phyloP scores from a whole-genome alignment of 2,329 filamentous ascomycete species.

The Talaromyces sp. region DNA sequence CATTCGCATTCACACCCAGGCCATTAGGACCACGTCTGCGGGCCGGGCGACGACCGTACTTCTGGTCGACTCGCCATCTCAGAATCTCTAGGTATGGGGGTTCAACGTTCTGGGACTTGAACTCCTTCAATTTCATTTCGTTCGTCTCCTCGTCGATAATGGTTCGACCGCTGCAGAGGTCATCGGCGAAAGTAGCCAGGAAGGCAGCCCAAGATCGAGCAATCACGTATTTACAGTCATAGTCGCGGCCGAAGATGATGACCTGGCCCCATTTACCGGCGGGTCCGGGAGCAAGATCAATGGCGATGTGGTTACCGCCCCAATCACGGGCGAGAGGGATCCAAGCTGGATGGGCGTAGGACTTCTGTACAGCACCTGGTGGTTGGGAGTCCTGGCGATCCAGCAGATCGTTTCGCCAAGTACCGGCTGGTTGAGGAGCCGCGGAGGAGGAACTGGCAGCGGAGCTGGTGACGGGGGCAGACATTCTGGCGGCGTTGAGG shows the following conservation, averaged over 20 bases:
- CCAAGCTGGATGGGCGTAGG: constrained; percentile 92
- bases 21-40: constrained; percentile 53
- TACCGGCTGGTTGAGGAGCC: constrained; percentile 55
- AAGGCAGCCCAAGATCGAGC: constrained; percentile 90
- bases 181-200: constrained; percentile 83
- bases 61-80: constrained; percentile 93
- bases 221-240: constrained; percentile 97
- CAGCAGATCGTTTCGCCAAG: constrained; percentile 85
- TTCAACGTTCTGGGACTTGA: constrained; percentile 85
- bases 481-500: constrained; percentile 60
- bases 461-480: constrained; percentile 70
- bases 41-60: constrained; percentile 69
- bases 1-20: constrained; percentile 57
- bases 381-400: constrained; percentile 87
- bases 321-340: constrained; percentile 95
- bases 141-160: constrained; percentile 88
- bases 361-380: constrained; percentile 81
- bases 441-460: constrained; percentile 66
- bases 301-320: constrained; percentile 96
- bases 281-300: constrained; percentile 89
- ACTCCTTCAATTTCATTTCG: constrained; percentile 90
- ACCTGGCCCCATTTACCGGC: constrained; percentile 93
- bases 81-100: constrained; percentile 93
- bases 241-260: constrained; percentile 95
- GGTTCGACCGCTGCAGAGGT: constrained; percentile 86